Evolutionary conservation across 306 rosid genomes (phyloP), one percentile per base, ranked within the genome.

Genomic region (Mimosa bimucronata): DNA sequence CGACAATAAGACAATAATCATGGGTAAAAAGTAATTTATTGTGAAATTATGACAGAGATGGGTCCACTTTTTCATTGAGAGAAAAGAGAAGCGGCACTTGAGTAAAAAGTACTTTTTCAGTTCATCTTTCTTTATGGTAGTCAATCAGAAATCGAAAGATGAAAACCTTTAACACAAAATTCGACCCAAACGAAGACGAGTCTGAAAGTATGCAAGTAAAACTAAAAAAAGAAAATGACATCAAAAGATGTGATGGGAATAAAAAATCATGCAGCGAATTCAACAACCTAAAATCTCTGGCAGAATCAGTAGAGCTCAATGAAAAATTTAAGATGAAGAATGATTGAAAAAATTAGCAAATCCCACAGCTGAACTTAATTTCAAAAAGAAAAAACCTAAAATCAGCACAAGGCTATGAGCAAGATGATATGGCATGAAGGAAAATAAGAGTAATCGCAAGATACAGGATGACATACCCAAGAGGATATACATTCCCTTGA

Each of bases 401-500:
- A 48, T 40, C 73, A 41, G 72, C 18, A 1, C 37, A 2, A 37
- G 48, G 37, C 19, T 10, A 25, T n/a, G 7, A 60, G n/a, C 25
- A 71, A 76, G 66, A 15, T 79, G 40, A 73, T 58, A 66, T n/a
- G 50, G 53, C 55, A 2, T 55, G 13, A 16, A 74, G 34, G 16
- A 5, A 58, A 25, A 67, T 55, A 71, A 68, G 71, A 6, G 34
- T 25, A 25, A 23, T 25, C 46, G 31, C n/a, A 34, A 53, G 29
- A 71, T 2, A 34, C 5, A 34, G 5, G 38, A 34, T 3, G 38
- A 60, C 90, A 64, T 85, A 94, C 98, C 98, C 97, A 67, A 74
- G 77, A 64, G 98, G 98, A 75, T 91, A 94, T 23, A 92, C 97
- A 61, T 89, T 92, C 52, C 98, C 97, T 12, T 69, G 78, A 76